Evolutionary conservation across 331 rosid species (phyloP).

Genomic region (Arachis monticola): DNA sequence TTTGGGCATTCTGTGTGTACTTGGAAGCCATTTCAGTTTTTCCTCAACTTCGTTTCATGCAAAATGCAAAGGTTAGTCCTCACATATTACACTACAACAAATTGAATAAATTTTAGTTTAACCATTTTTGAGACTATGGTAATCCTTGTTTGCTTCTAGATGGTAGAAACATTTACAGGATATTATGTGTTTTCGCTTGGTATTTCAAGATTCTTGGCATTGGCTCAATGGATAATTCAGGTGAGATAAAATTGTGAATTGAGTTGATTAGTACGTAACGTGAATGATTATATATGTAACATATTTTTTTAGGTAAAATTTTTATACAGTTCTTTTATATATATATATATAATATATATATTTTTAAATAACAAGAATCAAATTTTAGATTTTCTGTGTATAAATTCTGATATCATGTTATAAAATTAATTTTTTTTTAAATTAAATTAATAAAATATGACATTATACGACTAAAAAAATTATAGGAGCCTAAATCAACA

Average conservation of each 20-base stretch:
- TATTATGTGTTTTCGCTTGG: slow-evolving; percentile 88
- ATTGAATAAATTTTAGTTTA: no score
- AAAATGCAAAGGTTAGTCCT: slow-evolving; percentile 70
- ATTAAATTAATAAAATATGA: no score
- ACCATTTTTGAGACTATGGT: neutral
- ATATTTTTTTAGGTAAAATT: no score
- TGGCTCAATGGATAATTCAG: slow-evolving; percentile 81
- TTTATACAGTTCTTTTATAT: no score
- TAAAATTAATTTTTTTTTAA: no score
- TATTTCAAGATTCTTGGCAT: slow-evolving; percentile 69
- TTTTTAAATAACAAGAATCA: no score
- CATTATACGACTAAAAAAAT: no score
- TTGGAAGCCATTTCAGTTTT: slow-evolving; percentile 73
- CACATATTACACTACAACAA: neutral
- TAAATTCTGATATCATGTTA: no score
- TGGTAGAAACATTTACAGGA: slow-evolving; percentile 82
- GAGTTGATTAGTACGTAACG: neutral
- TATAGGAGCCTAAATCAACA: no score
- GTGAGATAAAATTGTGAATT: slow-evolving; percentile 37
- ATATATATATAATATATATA: no score
- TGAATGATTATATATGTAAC: no score
- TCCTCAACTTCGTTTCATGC: slow-evolving; percentile 80
- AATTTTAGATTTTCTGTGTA: no score
- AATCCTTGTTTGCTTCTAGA: slow-evolving; percentile 47
- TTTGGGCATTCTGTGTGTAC: slow-evolving; percentile 67